A percentile compares a stretch with the other conserved stretches of the same genome.
These are phyloP conservation scores for Lecanicillium sp. DNA, from an alignment of 2,329 filamentous ascomycete species.

Conservation along the genomic window DNA sequence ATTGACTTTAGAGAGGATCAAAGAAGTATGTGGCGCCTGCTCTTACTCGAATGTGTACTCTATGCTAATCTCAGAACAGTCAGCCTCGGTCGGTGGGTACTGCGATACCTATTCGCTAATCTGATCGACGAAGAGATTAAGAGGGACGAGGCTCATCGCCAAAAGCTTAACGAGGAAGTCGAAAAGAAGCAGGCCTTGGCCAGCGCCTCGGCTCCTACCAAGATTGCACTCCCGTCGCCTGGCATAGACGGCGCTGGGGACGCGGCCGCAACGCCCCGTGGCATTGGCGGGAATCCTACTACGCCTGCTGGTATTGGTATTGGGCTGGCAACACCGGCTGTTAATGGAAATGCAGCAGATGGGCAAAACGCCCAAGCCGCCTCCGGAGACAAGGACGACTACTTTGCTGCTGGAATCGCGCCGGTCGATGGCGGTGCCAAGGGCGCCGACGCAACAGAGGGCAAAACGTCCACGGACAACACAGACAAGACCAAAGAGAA, in stretches of 20 bases:
- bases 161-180: conserved; percentile 54
- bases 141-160: conserved; percentile 68
- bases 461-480: conserved; percentile 39
- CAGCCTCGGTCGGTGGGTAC: conserved; percentile 93
- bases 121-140: conserved; percentile 86
- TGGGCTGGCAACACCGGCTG: conserved; percentile 62
- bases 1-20: conserved; percentile 87
- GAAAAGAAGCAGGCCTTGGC: conserved; percentile 51
- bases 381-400: conserved; percentile 63
- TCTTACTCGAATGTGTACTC: not conserved
- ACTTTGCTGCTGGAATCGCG: conserved; percentile 61
- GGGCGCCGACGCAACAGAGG: conserved; percentile 38
- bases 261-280: conserved; percentile 49
- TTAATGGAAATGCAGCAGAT: conserved; percentile 39
- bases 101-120: conserved; percentile 84
- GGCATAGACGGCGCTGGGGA: conserved; percentile 7
- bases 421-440: conserved; percentile 37
- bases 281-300: conserved; percentile 56
- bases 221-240: conserved; percentile 41
- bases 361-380: conserved; percentile 48
- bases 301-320: conserved; percentile 73
- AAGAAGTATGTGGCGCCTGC: conserved; percentile 61
- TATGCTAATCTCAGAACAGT: conserved; percentile 44
- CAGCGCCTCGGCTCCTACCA: conserved; percentile 50
- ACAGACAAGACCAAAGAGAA: conserved; percentile 50